Evolutionary conservation across 2,329 filamentous ascomycete genomes (phyloP), one percentile per base, ranked within the genome.

Genomic region (Zasmidium citrigriseum): DNA sequence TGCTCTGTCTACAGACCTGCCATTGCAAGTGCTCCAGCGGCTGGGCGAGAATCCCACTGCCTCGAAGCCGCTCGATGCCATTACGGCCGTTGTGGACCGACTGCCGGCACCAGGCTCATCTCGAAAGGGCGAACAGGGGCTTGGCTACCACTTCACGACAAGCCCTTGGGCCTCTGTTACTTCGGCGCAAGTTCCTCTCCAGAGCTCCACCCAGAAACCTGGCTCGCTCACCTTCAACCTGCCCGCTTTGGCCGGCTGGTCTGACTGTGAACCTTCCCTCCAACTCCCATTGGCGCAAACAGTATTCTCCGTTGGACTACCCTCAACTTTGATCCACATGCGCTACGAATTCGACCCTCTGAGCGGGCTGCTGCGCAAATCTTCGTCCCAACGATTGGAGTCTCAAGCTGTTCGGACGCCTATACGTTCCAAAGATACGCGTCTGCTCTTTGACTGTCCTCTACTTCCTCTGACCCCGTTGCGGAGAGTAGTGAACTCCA

Each of bases 281-380:
- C 71, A 75, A 58, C 41, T 93, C 1, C 90, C 90, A 1, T 76
- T 95, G 23, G 87, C 90, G 44, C 90, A 91, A 68, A 96, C 91
- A 0, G 77, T 91, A 5, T 95, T 95, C 69, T 83, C 86, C 41
- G 93, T 87, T 60, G 88, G 86, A 47, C 79, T 77, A 23, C 77
- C 77, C 1, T 86, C 86, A 1, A 89, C 86, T 1, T 73, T 90
- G 7, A 69, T 68, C 21, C 61, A 68, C 46, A 68, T 55, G 4
- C 58, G 46, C 12, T 70, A 67, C 57, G 51, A 56, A 7, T 58
- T 67, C 65, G 29, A 67, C 59, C 53, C 54, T 21, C 21, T 57
- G 16, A 59, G 48, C 27, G 57, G 54, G 22, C 25, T 45, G 20
- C 45, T 61, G 14, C 56, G 54, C 5, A 57, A 47, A 46, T 57